Conservation (phyloP, 176 grass and related monocot genomes). For the Triticum turgidum region DNA sequence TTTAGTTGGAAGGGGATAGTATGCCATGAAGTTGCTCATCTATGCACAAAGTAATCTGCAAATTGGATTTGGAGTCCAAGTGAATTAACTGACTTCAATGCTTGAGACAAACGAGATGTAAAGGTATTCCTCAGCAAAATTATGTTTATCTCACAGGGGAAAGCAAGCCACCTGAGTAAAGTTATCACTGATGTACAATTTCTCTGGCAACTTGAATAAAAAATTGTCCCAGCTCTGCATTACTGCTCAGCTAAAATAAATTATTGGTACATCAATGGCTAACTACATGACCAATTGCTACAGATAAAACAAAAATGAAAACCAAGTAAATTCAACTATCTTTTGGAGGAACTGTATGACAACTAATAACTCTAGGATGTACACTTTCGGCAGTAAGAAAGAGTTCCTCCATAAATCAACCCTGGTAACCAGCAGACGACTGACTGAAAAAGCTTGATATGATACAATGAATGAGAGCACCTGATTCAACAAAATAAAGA, state of each 20-base stretch:
- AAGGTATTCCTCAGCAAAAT: neutral
- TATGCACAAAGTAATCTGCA: too few species aligned
- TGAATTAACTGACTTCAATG: too few species aligned
- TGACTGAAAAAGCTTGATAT: neutral
- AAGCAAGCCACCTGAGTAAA: neutral
- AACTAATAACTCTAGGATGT: slow-evolving; percentile 38
- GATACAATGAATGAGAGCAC: neutral
- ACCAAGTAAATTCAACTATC: neutral
- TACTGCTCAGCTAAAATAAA: neutral
- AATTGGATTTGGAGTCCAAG: too few species aligned
- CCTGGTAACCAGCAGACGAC: neutral
- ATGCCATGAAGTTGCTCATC: too few species aligned
- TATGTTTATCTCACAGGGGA: neutral
- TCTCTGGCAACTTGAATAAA: neutral
- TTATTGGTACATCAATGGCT: neutral
- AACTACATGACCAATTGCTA: slow-evolving; percentile 9
- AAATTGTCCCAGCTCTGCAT: neutral
- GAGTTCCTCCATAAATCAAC: slow-evolving; percentile 15
- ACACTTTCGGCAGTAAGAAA: slow-evolving; percentile 36
- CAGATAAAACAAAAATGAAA: neutral
- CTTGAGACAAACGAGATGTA: too few species aligned
- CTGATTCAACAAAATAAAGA: neutral
- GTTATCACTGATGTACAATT: neutral
- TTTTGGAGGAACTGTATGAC: slow-evolving; percentile 21
- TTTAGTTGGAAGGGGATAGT: too few species aligned